Evolutionary conservation across 2,329 filamentous ascomycete species (phyloP).

Genomic region (Cercospora brassicicola): DNA sequence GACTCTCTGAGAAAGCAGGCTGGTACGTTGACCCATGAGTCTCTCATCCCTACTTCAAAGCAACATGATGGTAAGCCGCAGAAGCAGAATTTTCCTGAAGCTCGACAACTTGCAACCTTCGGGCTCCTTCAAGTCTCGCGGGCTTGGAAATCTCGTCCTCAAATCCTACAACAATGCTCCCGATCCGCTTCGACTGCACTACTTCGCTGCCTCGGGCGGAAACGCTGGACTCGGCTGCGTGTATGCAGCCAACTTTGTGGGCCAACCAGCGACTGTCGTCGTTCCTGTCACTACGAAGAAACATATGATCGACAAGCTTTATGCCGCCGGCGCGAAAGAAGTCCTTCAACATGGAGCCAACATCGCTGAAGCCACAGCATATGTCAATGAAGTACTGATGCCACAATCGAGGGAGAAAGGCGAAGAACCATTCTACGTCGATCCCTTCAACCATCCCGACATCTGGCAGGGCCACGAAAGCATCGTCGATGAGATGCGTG

Average conservation of each 20-base stretch:
- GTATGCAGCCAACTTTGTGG: constrained; percentile 66
- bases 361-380: constrained; percentile 69
- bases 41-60: neutral
- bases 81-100: constrained; percentile 77
- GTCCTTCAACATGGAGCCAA: constrained; percentile 68
- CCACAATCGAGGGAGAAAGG: constrained; percentile 43
- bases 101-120: constrained; percentile 82
- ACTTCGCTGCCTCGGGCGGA: constrained; percentile 78
- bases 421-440: constrained; percentile 60
- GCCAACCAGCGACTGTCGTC: constrained; percentile 70
- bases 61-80: constrained; percentile 35
- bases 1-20: constrained; percentile 68
- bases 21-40: constrained; percentile 55
- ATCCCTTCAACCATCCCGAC: constrained; percentile 67
- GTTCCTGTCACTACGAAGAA: constrained; percentile 66
- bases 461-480: constrained; percentile 67
- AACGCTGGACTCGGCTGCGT: constrained; percentile 84
- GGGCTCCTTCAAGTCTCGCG: constrained; percentile 81
- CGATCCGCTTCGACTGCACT: constrained; percentile 51
- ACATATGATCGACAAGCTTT: constrained; percentile 71
- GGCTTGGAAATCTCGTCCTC: constrained; percentile 65
- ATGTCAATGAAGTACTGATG: constrained; percentile 62
- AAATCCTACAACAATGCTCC: constrained; percentile 33
- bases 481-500: constrained; percentile 55
- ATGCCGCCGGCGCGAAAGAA: constrained; percentile 63